These are phyloP conservation scores for Melaleuca alternifolia DNA, from an alignment of 345 rosid species.

Conservation along the genomic window DNA sequence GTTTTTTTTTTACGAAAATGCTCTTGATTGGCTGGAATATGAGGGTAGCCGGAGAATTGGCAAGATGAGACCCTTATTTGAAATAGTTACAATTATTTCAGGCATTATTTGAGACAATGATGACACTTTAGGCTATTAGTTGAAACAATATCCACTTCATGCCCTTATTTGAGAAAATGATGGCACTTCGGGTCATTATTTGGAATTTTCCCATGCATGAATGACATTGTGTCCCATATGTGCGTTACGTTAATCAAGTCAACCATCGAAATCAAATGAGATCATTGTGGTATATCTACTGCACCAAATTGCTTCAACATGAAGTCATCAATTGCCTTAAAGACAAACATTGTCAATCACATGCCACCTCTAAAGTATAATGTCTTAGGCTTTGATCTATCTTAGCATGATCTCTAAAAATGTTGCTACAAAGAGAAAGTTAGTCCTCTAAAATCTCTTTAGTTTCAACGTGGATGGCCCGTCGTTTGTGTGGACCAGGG, in stretches of 20 bases:
- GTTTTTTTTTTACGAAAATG: too few species aligned
- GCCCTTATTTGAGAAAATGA: too few species aligned
- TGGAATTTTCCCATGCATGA: too few species aligned
- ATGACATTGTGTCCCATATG: not conserved
- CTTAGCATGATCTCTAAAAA: not conserved
- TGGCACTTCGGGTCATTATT: too few species aligned
- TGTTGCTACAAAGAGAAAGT: not conserved
- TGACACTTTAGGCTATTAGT: too few species aligned
- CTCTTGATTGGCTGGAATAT: too few species aligned
- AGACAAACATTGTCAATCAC: not conserved
- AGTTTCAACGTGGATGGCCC: not conserved
- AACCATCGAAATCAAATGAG: not conserved
- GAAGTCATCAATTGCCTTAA: not conserved
- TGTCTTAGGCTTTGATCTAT: not conserved
- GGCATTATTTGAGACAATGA: too few species aligned
- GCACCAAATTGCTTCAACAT: not conserved
- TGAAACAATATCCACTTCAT: too few species aligned
- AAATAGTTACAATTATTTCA: too few species aligned
- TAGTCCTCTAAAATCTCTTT: not conserved
- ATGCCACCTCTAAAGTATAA: not conserved
- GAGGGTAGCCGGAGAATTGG: too few species aligned
- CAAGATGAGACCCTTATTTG: too few species aligned
- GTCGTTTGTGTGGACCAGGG: not conserved
- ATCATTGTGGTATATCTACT: not conserved
- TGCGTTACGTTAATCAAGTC: not conserved